Evolutionary conservation across 2,329 filamentous ascomycete genomes (phyloP).

Genomic region (Alternaria solani): DNA sequence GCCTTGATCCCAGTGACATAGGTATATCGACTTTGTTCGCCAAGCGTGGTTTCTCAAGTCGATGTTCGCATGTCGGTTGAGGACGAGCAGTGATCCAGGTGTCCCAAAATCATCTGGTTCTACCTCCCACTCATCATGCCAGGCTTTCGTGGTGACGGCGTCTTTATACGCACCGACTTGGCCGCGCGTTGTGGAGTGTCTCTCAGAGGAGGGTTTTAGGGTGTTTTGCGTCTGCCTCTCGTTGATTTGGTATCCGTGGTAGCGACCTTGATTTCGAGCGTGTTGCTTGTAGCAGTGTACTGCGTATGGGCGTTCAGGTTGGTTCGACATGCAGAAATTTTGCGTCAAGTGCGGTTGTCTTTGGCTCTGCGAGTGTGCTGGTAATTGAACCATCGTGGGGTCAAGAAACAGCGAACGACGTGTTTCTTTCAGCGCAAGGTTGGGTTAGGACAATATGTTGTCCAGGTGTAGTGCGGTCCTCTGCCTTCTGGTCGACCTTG

Average conservation of each 20-base stretch:
- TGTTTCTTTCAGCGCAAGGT: neutral
- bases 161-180: neutral
- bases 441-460: no score
- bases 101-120: slow-evolving; percentile 6
- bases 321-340: neutral
- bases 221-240: neutral
- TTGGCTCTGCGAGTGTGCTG: neutral
- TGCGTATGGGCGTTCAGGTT: neutral
- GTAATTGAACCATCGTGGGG: neutral
- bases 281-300: neutral
- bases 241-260: neutral
- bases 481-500: neutral
- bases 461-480: neutral
- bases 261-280: neutral
- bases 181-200: neutral
- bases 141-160: slow-evolving; percentile 1
- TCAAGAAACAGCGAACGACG: neutral
- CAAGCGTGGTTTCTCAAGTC: slow-evolving; percentile 7
- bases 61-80: slow-evolving; percentile 10
- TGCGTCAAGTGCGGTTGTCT: neutral
- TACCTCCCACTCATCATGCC: slow-evolving; percentile 15
- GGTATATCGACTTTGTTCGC: neutral
- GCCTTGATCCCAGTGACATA: slow-evolving; percentile 13
- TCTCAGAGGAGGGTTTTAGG: neutral
- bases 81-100: slow-evolving; percentile 2